phyloP scores from a whole-genome alignment of 2,329 filamentous ascomycete species.

The Colletotrichum spinosum region DNA sequence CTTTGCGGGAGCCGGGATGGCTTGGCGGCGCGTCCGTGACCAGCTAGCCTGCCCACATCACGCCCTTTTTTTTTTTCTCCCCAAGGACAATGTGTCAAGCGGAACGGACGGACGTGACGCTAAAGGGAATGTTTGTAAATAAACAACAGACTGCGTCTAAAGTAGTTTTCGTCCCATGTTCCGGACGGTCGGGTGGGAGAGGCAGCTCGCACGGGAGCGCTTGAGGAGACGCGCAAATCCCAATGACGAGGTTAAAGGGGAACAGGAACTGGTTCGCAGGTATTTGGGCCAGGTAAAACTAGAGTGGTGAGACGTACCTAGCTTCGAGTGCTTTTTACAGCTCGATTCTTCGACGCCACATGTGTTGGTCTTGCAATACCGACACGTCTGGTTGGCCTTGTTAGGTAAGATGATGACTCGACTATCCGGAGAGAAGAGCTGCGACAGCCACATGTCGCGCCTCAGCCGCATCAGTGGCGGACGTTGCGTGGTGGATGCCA shows the following conservation, averaged over 20 bases:
- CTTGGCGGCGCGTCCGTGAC: background rate
- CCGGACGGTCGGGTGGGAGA: background rate
- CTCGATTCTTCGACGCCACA: background rate
- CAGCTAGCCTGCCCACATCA: background rate
- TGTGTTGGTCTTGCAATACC: background rate
- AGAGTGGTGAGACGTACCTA: background rate
- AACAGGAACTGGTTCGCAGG: no score
- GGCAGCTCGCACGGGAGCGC: background rate
- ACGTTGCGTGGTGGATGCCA: no score
- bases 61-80: background rate
- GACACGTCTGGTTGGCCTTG: no score
- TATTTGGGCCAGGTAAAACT: background rate
- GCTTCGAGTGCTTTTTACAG: background rate
- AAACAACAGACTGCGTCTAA: background rate
- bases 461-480: background rate
- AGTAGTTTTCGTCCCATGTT: background rate
- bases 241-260: no score
- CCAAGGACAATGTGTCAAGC: background rate
- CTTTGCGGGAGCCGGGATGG: background rate
- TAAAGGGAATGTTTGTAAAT: background rate
- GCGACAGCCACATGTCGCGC: background rate
- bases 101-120: background rate
- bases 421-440: background rate
- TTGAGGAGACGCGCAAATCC: background rate
- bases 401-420: background rate